Conservation (phyloP, 352 stramenopile species). For the Phytopythium vexans region DNA sequence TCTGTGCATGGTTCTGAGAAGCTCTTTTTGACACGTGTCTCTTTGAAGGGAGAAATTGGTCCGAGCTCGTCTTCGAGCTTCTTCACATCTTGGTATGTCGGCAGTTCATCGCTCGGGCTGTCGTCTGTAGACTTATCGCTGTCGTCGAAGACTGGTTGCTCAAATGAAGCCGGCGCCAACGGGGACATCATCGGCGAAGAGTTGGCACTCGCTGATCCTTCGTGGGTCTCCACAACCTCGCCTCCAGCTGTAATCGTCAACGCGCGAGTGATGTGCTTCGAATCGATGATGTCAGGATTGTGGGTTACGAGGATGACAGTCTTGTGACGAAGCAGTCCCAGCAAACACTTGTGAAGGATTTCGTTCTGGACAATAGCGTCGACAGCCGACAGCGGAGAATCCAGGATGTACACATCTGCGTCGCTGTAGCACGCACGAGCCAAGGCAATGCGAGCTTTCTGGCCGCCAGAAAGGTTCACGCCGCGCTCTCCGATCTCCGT, state of each 20-base stretch:
- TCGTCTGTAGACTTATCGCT: slow-evolving; percentile 5
- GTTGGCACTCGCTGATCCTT: slow-evolving; percentile 6
- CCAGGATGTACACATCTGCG: slow-evolving; percentile 38
- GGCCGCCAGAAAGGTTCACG: slow-evolving; percentile 57
- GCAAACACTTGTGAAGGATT: slow-evolving; percentile 71
- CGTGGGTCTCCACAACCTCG: slow-evolving; percentile 14
- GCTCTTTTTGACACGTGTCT: slow-evolving; percentile 3
- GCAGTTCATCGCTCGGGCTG: neutral
- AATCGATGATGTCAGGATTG: slow-evolving; percentile 43
- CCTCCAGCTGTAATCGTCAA: slow-evolving; percentile 23
- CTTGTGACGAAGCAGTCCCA: slow-evolving; percentile 43
- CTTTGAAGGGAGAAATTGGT: slow-evolving; percentile 17
- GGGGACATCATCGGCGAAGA: slow-evolving; percentile 12
- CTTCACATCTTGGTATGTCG: slow-evolving; percentile 5
- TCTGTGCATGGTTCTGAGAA: slow-evolving; percentile 4
- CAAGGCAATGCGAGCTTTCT: slow-evolving; percentile 58
- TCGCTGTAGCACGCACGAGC: slow-evolving; percentile 63
- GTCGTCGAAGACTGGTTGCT: neutral
- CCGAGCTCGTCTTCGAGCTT: slow-evolving; percentile 22
- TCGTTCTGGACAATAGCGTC: slow-evolving; percentile 68
- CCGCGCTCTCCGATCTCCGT: slow-evolving; percentile 69
- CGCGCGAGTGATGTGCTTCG: slow-evolving; percentile 16
- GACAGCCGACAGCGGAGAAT: slow-evolving; percentile 41
- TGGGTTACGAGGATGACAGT: slow-evolving; percentile 60
- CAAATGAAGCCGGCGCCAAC: slow-evolving; percentile 12